phyloP scores from a whole-genome alignment of 108 stramenopile genomes.

The Nitzschia inconspicua region DNA sequence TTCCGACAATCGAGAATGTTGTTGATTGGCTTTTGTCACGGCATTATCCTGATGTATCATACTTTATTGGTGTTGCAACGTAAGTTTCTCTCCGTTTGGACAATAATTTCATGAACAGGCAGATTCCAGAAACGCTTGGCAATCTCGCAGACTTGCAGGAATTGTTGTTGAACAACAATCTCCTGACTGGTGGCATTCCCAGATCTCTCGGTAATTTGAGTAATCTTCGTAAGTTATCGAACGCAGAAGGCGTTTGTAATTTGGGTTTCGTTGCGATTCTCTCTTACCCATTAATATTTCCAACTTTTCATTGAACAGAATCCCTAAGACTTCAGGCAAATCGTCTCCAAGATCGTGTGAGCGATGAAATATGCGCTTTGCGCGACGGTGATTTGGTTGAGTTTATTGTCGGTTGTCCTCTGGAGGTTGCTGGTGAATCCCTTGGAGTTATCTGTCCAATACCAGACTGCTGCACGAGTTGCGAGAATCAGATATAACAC shows the following conservation, averaged over 20 bases:
- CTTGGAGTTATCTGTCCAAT: conserved; percentile 36
- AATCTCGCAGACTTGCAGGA: conserved; percentile 2
- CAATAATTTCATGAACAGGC: conserved; percentile 24
- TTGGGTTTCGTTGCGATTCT: not conserved
- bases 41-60: not conserved
- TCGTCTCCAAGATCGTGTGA: conserved; percentile 35
- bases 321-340: conserved; percentile 26
- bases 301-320: conserved; percentile 2
- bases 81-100: conserved; percentile 7
- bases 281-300: not conserved
- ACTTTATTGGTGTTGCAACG: not conserved
- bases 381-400: conserved; percentile 11
- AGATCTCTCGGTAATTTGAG: conserved; percentile 18
- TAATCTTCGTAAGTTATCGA: not conserved
- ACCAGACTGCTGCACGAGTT: conserved; percentile 36
- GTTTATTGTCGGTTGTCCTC: conserved; percentile 39
- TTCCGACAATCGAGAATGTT: not conserved
- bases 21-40: not conserved
- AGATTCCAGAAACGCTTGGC: conserved; percentile 21
- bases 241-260: not conserved
- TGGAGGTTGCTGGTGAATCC: conserved; percentile 5
- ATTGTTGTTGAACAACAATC: conserved; percentile 25
- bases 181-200: conserved; percentile 16
- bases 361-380: conserved; percentile 44
- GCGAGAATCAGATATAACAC: too few species aligned